A percentile compares a stretch with the other conserved stretches of the same genome.
These are phyloP conservation scores for Penicillium sp. DNA, from an alignment of 2,329 filamentous ascomycete genomes.

Conservation along the genomic window DNA sequence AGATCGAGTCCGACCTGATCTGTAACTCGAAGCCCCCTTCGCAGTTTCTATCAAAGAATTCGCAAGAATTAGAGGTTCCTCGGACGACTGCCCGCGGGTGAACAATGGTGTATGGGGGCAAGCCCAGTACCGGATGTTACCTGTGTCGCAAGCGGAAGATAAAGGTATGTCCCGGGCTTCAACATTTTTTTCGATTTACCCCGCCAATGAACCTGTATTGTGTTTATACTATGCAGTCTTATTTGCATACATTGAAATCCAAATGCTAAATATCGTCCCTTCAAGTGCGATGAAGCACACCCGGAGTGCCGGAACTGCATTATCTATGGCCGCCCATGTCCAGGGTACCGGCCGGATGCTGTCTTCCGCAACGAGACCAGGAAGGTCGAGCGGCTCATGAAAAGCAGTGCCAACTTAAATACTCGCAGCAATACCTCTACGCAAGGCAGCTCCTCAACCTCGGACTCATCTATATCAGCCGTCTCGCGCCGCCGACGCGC, in stretches of 20 bases:
- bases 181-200: neutral
- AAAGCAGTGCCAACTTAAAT: slow-evolving; percentile 12
- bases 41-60: neutral
- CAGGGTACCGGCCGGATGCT: slow-evolving; percentile 30
- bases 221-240: neutral
- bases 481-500: neutral
- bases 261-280: slow-evolving; percentile 1
- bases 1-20: neutral
- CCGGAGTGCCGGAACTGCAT: slow-evolving; percentile 32
- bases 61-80: neutral
- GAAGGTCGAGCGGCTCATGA: slow-evolving; percentile 24
- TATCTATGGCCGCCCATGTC: slow-evolving; percentile 31
- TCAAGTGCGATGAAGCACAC: slow-evolving; percentile 32
- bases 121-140: slow-evolving; percentile 34
- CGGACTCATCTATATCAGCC: slow-evolving; percentile 1
- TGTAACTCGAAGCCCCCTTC: neutral
- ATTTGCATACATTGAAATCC: neutral
- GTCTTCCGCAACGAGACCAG: slow-evolving; percentile 31
- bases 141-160: slow-evolving; percentile 35
- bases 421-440: neutral
- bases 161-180: slow-evolving; percentile 26
- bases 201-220: neutral
- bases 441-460: neutral
- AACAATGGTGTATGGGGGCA: slow-evolving; percentile 37
- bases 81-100: neutral